Evolutionary conservation across 139 green algal genomes (phyloP).

Genomic region (Microglena sp.): DNA sequence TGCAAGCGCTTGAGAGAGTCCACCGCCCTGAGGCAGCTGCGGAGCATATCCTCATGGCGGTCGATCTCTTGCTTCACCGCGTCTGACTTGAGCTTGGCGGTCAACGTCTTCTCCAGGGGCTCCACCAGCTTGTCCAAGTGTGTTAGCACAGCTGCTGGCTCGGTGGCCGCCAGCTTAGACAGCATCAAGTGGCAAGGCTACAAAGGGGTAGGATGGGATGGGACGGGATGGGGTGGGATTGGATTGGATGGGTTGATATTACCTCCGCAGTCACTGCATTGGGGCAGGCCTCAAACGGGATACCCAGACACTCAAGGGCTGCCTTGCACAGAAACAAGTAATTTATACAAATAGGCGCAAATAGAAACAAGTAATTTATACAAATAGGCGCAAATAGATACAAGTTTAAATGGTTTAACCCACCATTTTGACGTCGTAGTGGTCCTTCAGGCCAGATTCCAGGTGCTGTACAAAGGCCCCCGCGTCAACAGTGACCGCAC

Average conservation of each 20-base stretch:
- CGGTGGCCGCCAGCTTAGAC: slow-evolving; percentile 54
- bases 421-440: slow-evolving; percentile 61
- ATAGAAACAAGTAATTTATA: too few species aligned
- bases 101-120: slow-evolving; percentile 86
- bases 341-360: too few species aligned
- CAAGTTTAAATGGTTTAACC: too few species aligned
- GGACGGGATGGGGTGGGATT: too few species aligned
- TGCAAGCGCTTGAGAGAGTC: slow-evolving; percentile 62
- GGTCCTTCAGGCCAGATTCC: slow-evolving; percentile 49
- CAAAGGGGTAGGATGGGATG: too few species aligned
- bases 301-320: too few species aligned
- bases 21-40: slow-evolving; percentile 73
- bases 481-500: slow-evolving; percentile 19
- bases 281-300: too few species aligned
- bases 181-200: slow-evolving; percentile 73
- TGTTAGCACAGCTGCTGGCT: slow-evolving; percentile 27
- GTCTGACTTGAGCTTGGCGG: slow-evolving; percentile 70
- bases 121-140: slow-evolving; percentile 60
- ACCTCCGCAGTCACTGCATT: too few species aligned
- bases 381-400: too few species aligned
- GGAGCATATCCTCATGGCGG: slow-evolving; percentile 92
- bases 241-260: too few species aligned
- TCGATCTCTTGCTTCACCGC: slow-evolving; percentile 98
- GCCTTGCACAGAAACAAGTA: too few species aligned
- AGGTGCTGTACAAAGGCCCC: slow-evolving; percentile 42